phyloP scores from a whole-genome alignment of 2,329 filamentous ascomycete genomes.

The Amesomyces nigricolor region DNA sequence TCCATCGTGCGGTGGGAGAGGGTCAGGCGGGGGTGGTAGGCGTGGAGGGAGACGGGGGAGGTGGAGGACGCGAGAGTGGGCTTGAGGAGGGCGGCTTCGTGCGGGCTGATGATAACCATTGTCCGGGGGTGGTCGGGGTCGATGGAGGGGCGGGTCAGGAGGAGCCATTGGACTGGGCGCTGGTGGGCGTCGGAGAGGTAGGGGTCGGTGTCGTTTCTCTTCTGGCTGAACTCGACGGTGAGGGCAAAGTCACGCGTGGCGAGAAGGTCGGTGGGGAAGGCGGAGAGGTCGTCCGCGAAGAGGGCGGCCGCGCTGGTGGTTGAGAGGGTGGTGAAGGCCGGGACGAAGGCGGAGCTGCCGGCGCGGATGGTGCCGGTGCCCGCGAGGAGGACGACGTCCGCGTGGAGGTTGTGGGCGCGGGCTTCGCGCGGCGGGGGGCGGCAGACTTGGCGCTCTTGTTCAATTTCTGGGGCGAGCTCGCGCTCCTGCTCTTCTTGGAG shows the following conservation, averaged over 20 bases:
- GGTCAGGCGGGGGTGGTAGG: conserved; percentile 20
- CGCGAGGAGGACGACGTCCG: conserved; percentile 38
- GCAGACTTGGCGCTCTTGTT: conserved; percentile 53
- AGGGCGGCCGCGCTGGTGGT: conserved; percentile 36
- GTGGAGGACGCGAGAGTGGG: conserved; percentile 39
- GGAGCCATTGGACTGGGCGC: conserved; percentile 50
- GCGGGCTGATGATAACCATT: conserved; percentile 55
- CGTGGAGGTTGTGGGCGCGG: conserved; percentile 38
- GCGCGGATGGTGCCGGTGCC: conserved; percentile 30
- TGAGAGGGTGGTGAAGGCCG: conserved; percentile 42
- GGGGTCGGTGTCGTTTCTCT: too few relatives aligned
- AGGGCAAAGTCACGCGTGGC: conserved; percentile 47
- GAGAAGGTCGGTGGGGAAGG: conserved; percentile 34
- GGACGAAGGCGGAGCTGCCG: conserved; percentile 33
- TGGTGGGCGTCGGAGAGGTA: conserved; percentile 41
- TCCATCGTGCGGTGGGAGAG: conserved; percentile 17
- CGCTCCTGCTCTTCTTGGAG: conserved; percentile 64
- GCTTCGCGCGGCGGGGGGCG: conserved; percentile 39
- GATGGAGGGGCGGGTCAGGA: conserved; percentile 34
- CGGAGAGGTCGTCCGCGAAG: too few relatives aligned
- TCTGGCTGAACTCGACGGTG: conserved; percentile 35
- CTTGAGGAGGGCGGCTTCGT: conserved; percentile 52
- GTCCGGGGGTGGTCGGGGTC: not conserved
- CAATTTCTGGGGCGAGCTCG: conserved; percentile 59
- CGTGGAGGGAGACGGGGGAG: conserved; percentile 33